phyloP scores from a whole-genome alignment of 2,329 filamentous ascomycete species.

The Curvularia sp. region DNA sequence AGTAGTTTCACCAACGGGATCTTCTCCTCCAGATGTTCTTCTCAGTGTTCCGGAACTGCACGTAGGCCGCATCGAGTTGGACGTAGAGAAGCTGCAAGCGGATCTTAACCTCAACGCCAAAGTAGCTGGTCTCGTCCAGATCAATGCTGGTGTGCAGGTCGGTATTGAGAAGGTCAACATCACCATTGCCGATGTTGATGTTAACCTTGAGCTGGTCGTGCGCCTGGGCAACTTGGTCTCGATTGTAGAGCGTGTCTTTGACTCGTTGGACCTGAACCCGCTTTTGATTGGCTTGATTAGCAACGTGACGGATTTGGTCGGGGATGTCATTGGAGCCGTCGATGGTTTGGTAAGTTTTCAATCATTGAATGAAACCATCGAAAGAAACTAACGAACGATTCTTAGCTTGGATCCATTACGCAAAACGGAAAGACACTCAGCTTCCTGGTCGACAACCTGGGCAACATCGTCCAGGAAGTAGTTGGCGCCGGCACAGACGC shows the following conservation, averaged over 20 bases:
- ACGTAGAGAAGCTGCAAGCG: conserved; percentile 65
- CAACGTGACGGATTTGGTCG: conserved; percentile 61
- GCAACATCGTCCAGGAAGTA: conserved; percentile 68
- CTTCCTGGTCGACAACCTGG: conserved; percentile 67
- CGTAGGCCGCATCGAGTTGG: conserved; percentile 66
- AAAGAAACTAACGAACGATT: neutral
- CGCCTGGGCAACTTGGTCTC: conserved; percentile 66
- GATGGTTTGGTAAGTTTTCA: conserved; percentile 56
- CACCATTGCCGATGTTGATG: conserved; percentile 66
- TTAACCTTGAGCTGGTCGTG: conserved; percentile 65
- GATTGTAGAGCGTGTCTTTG: conserved; percentile 67
- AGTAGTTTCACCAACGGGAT: conserved; percentile 30
- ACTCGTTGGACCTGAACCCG: conserved; percentile 66
- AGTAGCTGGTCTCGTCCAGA: conserved; percentile 63
- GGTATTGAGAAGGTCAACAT: conserved; percentile 63
- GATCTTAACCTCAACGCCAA: conserved; percentile 67
- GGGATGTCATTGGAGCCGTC: conserved; percentile 63
- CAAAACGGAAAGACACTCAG: conserved; percentile 62
- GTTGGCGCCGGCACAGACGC: conserved; percentile 55
- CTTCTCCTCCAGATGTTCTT: conserved; percentile 62
- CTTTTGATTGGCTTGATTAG: conserved; percentile 64
- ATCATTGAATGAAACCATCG: neutral
- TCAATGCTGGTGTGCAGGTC: conserved; percentile 59
- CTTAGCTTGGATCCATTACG: conserved; percentile 62
- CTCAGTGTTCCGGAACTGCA: conserved; percentile 65